Conservation (phyloP, 495 filamentous ascomycete species). For the Aspergillus ostianus region DNA sequence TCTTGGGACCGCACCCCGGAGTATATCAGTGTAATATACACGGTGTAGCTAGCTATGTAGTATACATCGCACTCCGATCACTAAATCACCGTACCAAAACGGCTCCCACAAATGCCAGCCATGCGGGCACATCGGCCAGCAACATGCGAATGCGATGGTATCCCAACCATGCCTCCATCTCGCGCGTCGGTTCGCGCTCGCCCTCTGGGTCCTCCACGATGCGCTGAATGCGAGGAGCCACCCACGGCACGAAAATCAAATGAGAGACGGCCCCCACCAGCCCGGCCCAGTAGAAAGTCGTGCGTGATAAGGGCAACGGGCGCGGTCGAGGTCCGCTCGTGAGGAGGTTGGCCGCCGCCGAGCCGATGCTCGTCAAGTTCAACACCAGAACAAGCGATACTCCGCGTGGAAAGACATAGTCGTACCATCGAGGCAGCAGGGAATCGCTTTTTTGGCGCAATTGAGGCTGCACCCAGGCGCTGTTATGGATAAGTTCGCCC, state of each 20-base stretch:
- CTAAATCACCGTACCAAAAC: constrained; percentile 8
- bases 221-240: constrained; percentile 17
- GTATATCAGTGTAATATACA: too few species aligned
- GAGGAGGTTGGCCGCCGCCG: constrained; percentile 12
- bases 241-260: constrained; percentile 23
- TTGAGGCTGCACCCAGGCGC: constrained; percentile 10
- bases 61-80: background rate
- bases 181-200: constrained; percentile 11
- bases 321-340: constrained; percentile 2
- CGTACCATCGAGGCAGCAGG: constrained; percentile 20
- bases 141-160: constrained; percentile 21
- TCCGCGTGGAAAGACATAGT: constrained; percentile 13
- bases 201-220: constrained; percentile 17
- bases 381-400: constrained; percentile 14
- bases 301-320: constrained; percentile 9
- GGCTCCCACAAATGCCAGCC: constrained; percentile 19
- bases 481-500: constrained; percentile 34
- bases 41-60: too few species aligned
- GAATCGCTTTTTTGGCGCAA: constrained; percentile 16
- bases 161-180: constrained; percentile 22
- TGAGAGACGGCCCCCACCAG: constrained; percentile 21
- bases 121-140: constrained; percentile 23
- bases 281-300: constrained; percentile 19
- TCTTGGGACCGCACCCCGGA: too few species aligned
- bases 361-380: constrained; percentile 15